These are phyloP conservation scores for Kappamyces sp. DNA, from an alignment of 192 early-diverging fungal species.

Conservation along the genomic window DNA sequence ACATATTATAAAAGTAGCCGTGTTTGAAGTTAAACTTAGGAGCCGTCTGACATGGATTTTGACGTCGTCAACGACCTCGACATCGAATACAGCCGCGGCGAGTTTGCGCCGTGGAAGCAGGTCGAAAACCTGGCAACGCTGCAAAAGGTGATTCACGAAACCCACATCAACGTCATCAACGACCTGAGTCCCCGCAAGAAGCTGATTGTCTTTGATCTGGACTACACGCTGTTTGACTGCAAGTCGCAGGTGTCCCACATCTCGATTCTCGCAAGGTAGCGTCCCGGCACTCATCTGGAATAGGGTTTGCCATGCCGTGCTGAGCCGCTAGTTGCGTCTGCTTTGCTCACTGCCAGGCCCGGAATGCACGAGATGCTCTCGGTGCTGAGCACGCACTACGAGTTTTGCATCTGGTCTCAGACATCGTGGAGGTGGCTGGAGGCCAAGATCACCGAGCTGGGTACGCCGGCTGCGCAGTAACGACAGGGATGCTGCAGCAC, in stretches of 20 bases:
- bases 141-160: conserved; percentile 24
- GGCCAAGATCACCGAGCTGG: conserved; percentile 68
- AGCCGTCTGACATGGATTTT: conserved; percentile 25
- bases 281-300: too few relatives aligned
- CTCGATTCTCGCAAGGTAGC: conserved; percentile 35
- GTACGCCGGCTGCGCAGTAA: conserved; percentile 33
- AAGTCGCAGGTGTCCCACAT: conserved; percentile 54
- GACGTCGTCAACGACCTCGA: conserved; percentile 49
- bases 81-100: conserved; percentile 45
- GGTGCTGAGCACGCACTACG: conserved; percentile 61
- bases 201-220: conserved; percentile 70
- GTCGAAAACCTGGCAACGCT: conserved; percentile 40
- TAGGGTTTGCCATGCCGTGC: not conserved
- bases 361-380: conserved; percentile 37
- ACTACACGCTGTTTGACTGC: conserved; percentile 74
- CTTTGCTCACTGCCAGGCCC: conserved; percentile 9
- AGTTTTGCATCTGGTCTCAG: conserved; percentile 75
- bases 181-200: conserved; percentile 47
- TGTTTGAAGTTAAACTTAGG: too few relatives aligned
- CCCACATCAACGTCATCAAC: conserved; percentile 49
- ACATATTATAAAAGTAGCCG: conserved; percentile 38
- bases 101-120: conserved; percentile 32
- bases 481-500: not conserved
- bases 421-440: conserved; percentile 67
- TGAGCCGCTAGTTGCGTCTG: not conserved